A percentile compares a stretch with the other conserved stretches of the same genome.
Evolutionary conservation across 129 eudicot genomes (phyloP).

Genomic region (Artemisia tridentata): DNA sequence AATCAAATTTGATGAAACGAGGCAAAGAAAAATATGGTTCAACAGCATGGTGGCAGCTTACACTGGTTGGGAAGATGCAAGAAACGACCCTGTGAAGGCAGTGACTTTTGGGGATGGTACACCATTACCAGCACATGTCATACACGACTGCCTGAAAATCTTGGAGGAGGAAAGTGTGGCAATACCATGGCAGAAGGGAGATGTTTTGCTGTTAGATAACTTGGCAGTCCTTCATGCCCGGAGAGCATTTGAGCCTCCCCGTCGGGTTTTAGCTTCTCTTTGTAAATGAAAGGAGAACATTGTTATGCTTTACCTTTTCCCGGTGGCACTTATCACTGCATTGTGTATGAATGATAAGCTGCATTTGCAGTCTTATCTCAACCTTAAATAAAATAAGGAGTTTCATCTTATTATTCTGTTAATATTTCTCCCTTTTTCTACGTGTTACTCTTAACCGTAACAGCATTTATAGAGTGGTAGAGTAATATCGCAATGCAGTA

Average conservation of each 20-base stretch:
- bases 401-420: neutral
- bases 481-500: too few species aligned
- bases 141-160: conserved; percentile 31
- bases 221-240: conserved; percentile 43
- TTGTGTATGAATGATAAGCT: conserved; percentile 11
- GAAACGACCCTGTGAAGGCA: conserved; percentile 57
- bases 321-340: neutral
- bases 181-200: conserved; percentile 41
- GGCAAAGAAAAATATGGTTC: conserved; percentile 84
- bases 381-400: conserved; percentile 16
- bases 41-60: conserved; percentile 98
- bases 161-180: conserved; percentile 42
- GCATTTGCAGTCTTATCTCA: conserved; percentile 7
- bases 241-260: conserved; percentile 35
- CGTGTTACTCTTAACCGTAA: neutral
- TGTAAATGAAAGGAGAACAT: conserved; percentile 27
- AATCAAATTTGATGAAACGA: conserved; percentile 50
- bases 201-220: conserved; percentile 36
- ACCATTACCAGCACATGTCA: conserved; percentile 30
- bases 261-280: conserved; percentile 40
- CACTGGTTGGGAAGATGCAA: conserved; percentile 84
- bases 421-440: neutral
- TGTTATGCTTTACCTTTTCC: neutral
- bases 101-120: conserved; percentile 40
- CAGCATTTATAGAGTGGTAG: too few species aligned